A percentile compares a stretch with the other conserved stretches of the same genome.
These are phyloP conservation scores for Pluteus cervinus DNA, from an alignment of 768 basidiomycete genomes.

Conservation along the genomic window DNA sequence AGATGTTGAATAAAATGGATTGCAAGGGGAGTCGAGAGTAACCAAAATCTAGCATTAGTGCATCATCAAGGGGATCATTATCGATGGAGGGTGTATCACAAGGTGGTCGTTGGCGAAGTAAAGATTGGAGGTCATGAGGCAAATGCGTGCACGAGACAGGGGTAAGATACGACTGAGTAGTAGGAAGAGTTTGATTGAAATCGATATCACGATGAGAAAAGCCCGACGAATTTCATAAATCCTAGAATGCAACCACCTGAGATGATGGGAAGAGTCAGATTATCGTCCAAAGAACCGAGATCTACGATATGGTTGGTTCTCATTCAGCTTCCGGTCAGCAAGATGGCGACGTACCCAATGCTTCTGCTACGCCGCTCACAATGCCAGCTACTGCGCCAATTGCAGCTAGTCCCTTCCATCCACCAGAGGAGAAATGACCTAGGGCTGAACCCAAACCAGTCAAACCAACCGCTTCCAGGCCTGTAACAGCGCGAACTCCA, in stretches of 20 bases:
- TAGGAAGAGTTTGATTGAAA: too few species aligned
- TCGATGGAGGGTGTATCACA: too few species aligned
- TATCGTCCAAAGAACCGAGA: slow-evolving; percentile 81
- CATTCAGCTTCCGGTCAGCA: slow-evolving; percentile 3
- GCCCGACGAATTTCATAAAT: slow-evolving; percentile 34
- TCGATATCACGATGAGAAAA: slow-evolving; percentile 17
- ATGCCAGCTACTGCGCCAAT: slow-evolving; percentile 65
- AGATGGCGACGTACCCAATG: slow-evolving; percentile 56
- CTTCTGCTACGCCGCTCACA: slow-evolving; percentile 83
- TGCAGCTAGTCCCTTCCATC: slow-evolving; percentile 46
- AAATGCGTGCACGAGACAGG: too few species aligned
- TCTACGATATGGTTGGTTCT: slow-evolving; percentile 38
- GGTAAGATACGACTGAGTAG: too few species aligned
- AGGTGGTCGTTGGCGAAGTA: too few species aligned
- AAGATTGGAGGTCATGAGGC: too few species aligned
- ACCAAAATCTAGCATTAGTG: too few species aligned
- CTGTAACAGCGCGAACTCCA: slow-evolving; percentile 34
- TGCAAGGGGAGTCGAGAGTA: too few species aligned
- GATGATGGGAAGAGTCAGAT: slow-evolving; percentile 83
- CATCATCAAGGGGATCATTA: too few species aligned
- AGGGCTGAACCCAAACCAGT: too few species aligned
- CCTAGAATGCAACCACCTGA: slow-evolving; percentile 59
- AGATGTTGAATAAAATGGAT: too few species aligned
- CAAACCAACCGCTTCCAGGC: slow-evolving; percentile 8
- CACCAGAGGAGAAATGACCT: too few species aligned